phyloP scores from a whole-genome alignment of 2,329 filamentous ascomycete genomes.

The Cytospora piceicola region DNA sequence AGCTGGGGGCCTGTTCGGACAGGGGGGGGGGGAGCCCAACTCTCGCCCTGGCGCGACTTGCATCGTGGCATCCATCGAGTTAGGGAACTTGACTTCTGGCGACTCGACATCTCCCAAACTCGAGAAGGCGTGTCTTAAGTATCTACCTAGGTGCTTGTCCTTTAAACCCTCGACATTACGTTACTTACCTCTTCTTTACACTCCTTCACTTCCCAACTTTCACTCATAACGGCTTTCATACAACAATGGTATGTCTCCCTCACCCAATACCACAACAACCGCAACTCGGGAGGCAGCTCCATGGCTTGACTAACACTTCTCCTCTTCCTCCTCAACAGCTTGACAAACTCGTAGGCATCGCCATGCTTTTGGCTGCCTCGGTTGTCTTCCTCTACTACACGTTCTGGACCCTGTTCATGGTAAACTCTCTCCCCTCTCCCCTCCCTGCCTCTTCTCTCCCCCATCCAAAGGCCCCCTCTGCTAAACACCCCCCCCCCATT shows the following conservation, averaged over 20 bases:
- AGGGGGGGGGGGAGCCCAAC: constrained; percentile 22
- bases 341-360: constrained; percentile 77
- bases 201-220: constrained; percentile 23
- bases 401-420: constrained; percentile 97
- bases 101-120: constrained; percentile 7
- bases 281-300: constrained; percentile 4
- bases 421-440: constrained; percentile 50
- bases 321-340: constrained; percentile 64
- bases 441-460: constrained; percentile 16
- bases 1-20: background rate
- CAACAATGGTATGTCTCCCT: constrained; percentile 38
- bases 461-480: background rate
- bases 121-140: constrained; percentile 15
- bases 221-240: constrained; percentile 19
- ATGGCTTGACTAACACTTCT: constrained; percentile 18
- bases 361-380: constrained; percentile 69
- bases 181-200: constrained; percentile 17
- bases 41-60: constrained; percentile 17
- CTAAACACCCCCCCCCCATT: constrained; percentile 27
- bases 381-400: constrained; percentile 85
- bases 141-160: background rate
- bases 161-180: constrained; percentile 13
- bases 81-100: background rate
- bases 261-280: background rate
- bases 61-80: constrained; percentile 25